These are phyloP conservation scores for Leishmania lainsoni DNA, from an alignment of 208 protist species.

Conservation along the genomic window DNA sequence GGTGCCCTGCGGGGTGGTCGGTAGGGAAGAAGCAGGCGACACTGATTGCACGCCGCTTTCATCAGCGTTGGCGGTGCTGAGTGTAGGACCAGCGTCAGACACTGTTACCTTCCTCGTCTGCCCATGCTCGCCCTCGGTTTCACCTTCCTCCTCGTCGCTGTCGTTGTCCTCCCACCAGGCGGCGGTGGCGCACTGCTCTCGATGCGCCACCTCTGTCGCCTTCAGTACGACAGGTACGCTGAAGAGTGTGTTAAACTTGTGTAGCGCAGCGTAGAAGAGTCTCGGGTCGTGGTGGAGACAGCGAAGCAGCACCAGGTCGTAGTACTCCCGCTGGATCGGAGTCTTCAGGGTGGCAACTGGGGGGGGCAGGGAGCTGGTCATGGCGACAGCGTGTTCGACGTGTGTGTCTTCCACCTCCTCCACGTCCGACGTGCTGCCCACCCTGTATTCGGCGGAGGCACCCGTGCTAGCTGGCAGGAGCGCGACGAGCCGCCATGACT, in stretches of 20 bases:
- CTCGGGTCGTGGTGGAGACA: constrained; percentile 45
- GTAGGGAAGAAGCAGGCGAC: not conserved
- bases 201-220: constrained; percentile 46
- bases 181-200: constrained; percentile 19
- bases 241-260: constrained; percentile 33
- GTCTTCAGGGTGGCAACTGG: constrained; percentile 16
- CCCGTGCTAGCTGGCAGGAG: constrained; percentile 40
- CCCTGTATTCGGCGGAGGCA: constrained; percentile 20
- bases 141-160: constrained; percentile 7
- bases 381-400: not conserved
- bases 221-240: constrained; percentile 41
- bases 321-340: constrained; percentile 60
- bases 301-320: constrained; percentile 71
- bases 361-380: not conserved
- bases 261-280: constrained; percentile 36
- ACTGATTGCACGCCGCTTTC: not conserved
- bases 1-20: not conserved
- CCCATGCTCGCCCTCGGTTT: not conserved
- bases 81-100: not conserved
- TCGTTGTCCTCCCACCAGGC: constrained; percentile 22
- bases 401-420: not conserved
- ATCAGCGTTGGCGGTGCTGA: not conserved
- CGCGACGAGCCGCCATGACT: constrained; percentile 58
- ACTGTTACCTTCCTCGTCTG: not conserved
- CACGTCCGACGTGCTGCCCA: not conserved